Evolutionary conservation across 768 basidiomycete genomes (phyloP).

Genomic region (Daedalea quercina): DNA sequence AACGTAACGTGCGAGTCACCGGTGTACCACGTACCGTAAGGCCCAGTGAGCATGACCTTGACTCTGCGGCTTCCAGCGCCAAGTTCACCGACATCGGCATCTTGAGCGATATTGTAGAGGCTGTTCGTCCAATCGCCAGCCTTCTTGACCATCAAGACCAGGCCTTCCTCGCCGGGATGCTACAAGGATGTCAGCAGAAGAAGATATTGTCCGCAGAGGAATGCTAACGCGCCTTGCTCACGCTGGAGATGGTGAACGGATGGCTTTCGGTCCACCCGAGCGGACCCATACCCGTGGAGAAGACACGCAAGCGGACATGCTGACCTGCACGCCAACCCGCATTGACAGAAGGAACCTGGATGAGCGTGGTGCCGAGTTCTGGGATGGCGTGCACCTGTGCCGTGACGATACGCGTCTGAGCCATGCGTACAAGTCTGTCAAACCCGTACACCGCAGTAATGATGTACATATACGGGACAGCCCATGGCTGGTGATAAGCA

Average conservation of each 20-base stretch:
- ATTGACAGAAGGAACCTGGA: conserved; percentile 38
- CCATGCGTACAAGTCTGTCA: conserved; percentile 39
- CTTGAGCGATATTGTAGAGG: conserved; percentile 35
- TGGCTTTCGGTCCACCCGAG: conserved; percentile 38
- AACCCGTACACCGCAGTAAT: conserved; percentile 34
- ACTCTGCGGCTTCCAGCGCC: conserved; percentile 21
- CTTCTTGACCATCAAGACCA: conserved; percentile 46
- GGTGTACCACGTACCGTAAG: conserved; percentile 33
- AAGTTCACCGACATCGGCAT: conserved; percentile 28
- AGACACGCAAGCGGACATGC: conserved; percentile 47
- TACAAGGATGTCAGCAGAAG: no score
- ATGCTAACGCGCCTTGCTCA: conserved; percentile 3
- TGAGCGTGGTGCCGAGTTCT: conserved; percentile 38
- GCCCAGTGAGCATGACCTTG: conserved; percentile 45
- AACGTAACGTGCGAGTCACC: conserved; percentile 8
- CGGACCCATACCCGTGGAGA: conserved; percentile 32
- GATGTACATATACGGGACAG: conserved; percentile 36
- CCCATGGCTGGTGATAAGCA: conserved; percentile 15
- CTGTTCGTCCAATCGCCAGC: conserved; percentile 43
- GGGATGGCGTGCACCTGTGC: conserved; percentile 41
- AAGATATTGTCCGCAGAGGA: no score
- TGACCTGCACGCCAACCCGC: conserved; percentile 56
- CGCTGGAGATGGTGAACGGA: conserved; percentile 12
- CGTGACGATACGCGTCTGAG: conserved; percentile 37
- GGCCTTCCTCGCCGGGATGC: conserved; percentile 33